Evolutionary conservation across 2,329 filamentous ascomycete genomes (phyloP).

Genomic region (Balansia obtecta): DNA sequence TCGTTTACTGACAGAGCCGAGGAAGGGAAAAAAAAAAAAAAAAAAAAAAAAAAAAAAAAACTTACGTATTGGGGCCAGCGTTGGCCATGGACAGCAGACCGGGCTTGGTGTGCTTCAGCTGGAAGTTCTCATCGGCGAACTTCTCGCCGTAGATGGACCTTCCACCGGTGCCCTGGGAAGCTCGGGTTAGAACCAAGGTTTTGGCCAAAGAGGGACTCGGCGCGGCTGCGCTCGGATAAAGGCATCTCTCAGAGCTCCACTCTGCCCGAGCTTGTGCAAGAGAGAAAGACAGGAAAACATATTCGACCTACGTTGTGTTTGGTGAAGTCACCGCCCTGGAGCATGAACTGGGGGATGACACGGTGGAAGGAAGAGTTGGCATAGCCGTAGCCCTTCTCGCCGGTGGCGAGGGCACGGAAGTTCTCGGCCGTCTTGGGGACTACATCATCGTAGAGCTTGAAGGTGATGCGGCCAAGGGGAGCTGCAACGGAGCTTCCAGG

Average conservation of each 20-base stretch:
- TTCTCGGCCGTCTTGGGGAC: conserved; percentile 83
- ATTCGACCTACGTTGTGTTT: conserved; percentile 63
- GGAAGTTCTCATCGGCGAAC: conserved; percentile 91
- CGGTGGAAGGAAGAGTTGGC: conserved; percentile 78
- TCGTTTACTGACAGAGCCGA: too few relatives aligned
- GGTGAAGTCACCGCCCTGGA: conserved; percentile 94
- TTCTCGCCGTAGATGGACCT: conserved; percentile 94
- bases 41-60: neutral
- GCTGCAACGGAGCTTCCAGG: conserved; percentile 27
- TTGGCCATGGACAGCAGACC: conserved; percentile 92
- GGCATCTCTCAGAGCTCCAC: too few relatives aligned
- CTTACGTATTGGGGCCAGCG: conserved; percentile 83
- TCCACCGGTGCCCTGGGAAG: conserved; percentile 71
- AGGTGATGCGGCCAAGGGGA: conserved; percentile 70
- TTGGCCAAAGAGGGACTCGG: neutral
- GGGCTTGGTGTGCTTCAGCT: conserved; percentile 56
- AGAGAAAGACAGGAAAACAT: too few relatives aligned
- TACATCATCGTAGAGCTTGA: conserved; percentile 73
- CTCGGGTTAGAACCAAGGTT: conserved; percentile 3
- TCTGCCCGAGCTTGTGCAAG: too few relatives aligned
- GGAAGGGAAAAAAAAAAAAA: neutral
- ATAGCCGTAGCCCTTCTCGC: conserved; percentile 74
- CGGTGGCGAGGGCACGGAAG: conserved; percentile 75
- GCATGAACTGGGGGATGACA: conserved; percentile 88
- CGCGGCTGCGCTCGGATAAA: neutral